These are phyloP conservation scores for Solanum paucissectum DNA, from an alignment of 257 asterid species.

Conservation along the genomic window DNA sequence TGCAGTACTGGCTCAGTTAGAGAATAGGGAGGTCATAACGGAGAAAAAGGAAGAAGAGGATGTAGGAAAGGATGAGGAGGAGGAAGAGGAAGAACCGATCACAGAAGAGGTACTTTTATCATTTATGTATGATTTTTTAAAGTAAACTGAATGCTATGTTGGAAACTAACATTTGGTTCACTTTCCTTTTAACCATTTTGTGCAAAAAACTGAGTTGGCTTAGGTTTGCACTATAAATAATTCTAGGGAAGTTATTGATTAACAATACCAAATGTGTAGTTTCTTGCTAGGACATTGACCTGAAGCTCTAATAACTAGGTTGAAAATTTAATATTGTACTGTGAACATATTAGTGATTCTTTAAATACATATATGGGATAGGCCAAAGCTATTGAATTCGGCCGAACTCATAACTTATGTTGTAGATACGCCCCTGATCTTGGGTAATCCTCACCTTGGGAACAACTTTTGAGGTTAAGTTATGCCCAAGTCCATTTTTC, in stretches of 20 bases:
- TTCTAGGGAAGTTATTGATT: background rate
- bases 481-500: background rate
- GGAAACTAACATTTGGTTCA: background rate
- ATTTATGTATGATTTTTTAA: background rate
- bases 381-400: background rate
- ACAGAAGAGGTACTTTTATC: constrained; percentile 55
- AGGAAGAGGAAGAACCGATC: constrained; percentile 46
- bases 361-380: background rate
- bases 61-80: constrained; percentile 35
- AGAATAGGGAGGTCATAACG: constrained; percentile 61
- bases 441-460: background rate
- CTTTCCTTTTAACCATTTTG: background rate
- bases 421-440: background rate
- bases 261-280: background rate
- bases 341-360: background rate
- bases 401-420: background rate
- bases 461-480: background rate
- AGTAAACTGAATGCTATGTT: background rate
- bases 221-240: background rate
- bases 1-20: constrained; percentile 84
- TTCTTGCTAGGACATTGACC: background rate
- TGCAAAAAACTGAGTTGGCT: background rate
- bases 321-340: background rate
- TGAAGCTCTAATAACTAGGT: background rate
- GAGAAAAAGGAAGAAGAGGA: constrained; percentile 52